Base-by-base conservation (phyloP, 805 yeast genomes). In the Wickerhamiella kurtzmanii region DNA sequence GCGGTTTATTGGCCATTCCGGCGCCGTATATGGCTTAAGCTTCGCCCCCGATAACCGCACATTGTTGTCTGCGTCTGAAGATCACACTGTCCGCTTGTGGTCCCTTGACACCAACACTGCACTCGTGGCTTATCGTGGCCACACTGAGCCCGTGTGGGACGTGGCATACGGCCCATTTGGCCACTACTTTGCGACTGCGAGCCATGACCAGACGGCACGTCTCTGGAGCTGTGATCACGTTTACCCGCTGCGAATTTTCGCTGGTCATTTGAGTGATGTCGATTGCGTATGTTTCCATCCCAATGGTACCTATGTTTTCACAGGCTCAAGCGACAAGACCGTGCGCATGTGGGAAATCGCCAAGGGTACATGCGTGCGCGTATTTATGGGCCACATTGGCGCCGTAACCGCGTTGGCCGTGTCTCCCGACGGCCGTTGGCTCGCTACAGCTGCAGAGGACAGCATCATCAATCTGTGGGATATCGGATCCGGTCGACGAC, bases 191-290 rank as follows among this genome's bases (percentile, higher is more conserved):
- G 96, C 94, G n/a, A 88, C 96, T 0, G 96, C 94, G 0, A 85
- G 96, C 2, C 96, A 88, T 60, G 99, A 92, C 61, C 96, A 88
- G 63, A 92, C 98, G 0, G 97, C 97, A 1, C 74, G 97, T 51
- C 70, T 92, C 48, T 92, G 99, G 99, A 87, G 95, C 21, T 86
- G 95, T 56, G 98, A 92, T 63, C 99, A 92, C 64, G 88, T 92
- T 41, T 88, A 89, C 61, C 97, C 99, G 35, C 70, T 92, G 57
- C 73, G 98, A 55, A 84, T 92, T 21, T 89, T 92, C 69, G 97
- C 97, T 0, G 99, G 99, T 0, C 99, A 92, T 65, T 74, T 88
- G 57, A 83, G 86, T 58, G 99, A 92, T 67, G 97, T 92, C 36
- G 97, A 92, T 61, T 79, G 89, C 55, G 94, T 89, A 35, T 80